phyloP scores from a whole-genome alignment of 2,329 filamentous ascomycete species.

The Karstenula rhodostoma region DNA sequence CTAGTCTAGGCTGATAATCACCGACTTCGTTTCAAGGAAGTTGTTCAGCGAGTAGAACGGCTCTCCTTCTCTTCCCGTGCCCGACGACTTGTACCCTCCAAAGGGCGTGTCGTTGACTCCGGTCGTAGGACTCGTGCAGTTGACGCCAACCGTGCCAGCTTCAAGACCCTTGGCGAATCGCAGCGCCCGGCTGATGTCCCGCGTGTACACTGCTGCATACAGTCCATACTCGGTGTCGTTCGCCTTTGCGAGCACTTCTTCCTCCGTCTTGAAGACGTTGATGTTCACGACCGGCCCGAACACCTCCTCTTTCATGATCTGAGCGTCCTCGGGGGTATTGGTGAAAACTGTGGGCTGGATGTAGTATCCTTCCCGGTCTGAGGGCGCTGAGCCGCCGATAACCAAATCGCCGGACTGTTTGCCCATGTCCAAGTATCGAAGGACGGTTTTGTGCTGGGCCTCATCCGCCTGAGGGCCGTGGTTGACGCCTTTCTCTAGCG shows the following conservation, averaged over 20 bases:
- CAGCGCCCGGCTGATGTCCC: conserved; percentile 48
- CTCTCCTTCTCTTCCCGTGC: conserved; percentile 47
- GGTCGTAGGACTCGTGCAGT: conserved; percentile 47
- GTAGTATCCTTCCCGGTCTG: conserved; percentile 44
- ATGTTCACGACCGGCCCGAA: conserved; percentile 86
- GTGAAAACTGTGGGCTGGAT: conserved; percentile 82
- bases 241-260: conserved; percentile 80
- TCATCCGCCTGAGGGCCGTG: conserved; percentile 62
- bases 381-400: conserved; percentile 39
- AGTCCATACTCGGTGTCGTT: conserved; percentile 88
- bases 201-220: conserved; percentile 82
- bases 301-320: conserved; percentile 83
- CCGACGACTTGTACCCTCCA: conserved; percentile 52
- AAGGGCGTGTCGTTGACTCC: conserved; percentile 50
- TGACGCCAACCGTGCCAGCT: conserved; percentile 51
- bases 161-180: conserved; percentile 52
- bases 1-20: conserved; percentile 39
- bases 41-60: conserved; percentile 41
- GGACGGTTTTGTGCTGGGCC: conserved; percentile 59
- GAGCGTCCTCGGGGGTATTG: conserved; percentile 78
- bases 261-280: conserved; percentile 76
- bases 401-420: conserved; percentile 68
- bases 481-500: conserved; percentile 76
- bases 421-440: conserved; percentile 62
- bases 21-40: conserved; percentile 46